Percentiles rank a stretch among this genome's conserved stretches.
Evolutionary conservation across 1,284 basidiomycete genomes (phyloP).

Genomic region (Rhodotorula sp.): DNA sequence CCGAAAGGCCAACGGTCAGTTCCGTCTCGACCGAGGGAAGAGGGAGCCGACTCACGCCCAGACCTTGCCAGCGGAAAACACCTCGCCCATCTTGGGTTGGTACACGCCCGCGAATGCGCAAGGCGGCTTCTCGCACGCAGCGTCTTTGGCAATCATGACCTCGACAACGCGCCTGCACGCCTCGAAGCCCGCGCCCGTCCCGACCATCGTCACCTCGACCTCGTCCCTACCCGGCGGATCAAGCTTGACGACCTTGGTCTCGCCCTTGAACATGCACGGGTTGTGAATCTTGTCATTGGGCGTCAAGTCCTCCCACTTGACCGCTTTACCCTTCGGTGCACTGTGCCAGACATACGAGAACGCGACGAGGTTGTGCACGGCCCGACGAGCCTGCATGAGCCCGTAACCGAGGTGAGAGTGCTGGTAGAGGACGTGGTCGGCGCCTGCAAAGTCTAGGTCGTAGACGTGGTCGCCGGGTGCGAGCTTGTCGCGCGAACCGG

Average conservation of each 20-base stretch:
- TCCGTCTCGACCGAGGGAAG: slow-evolving; percentile 45
- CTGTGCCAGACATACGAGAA: slow-evolving; percentile 66
- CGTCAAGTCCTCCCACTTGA: slow-evolving; percentile 53
- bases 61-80: slow-evolving; percentile 61
- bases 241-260: slow-evolving; percentile 66
- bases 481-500: slow-evolving; percentile 56
- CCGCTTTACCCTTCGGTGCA: slow-evolving; percentile 39
- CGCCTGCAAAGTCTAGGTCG: slow-evolving; percentile 72
- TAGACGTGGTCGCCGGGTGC: slow-evolving; percentile 93
- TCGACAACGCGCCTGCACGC: slow-evolving; percentile 82
- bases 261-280: slow-evolving; percentile 76
- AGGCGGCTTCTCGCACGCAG: slow-evolving; percentile 84
- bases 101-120: slow-evolving; percentile 98
- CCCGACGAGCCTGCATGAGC: slow-evolving; percentile 81
- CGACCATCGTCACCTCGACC: slow-evolving; percentile 75
- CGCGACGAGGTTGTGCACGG: slow-evolving; percentile 83
- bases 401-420: slow-evolving; percentile 97
- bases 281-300: slow-evolving; percentile 58
- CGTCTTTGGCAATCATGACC: slow-evolving; percentile 93
- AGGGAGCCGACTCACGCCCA: slow-evolving; percentile 42
- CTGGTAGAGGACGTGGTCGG: slow-evolving; percentile 75
- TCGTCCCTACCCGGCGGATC: slow-evolving; percentile 58
- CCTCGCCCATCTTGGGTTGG: slow-evolving; percentile 88
- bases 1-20: slow-evolving; percentile 47
- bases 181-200: slow-evolving; percentile 77